Percentiles rank a stretch among this genome's conserved stretches.
Evolutionary conservation across 139 green algal genomes (phyloP).

Genomic region (Nannochloris sp.): DNA sequence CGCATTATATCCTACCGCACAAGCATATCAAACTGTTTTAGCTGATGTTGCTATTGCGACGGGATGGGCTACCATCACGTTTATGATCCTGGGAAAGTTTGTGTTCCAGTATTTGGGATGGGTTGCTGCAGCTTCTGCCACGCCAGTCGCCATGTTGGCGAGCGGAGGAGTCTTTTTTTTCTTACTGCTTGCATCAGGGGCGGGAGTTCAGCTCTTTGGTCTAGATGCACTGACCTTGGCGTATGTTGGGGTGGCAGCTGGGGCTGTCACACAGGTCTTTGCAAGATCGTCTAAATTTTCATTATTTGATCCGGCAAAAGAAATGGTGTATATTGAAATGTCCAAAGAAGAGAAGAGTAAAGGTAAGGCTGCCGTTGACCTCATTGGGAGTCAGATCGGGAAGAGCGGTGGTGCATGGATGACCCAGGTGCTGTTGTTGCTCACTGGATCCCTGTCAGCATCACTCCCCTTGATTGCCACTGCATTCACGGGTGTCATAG

Average conservation of each 20-base stretch:
- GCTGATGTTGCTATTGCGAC: slow-evolving; percentile 71
- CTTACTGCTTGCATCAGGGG: slow-evolving; percentile 30
- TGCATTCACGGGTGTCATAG: slow-evolving; percentile 41
- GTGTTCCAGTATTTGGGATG: slow-evolving; percentile 70
- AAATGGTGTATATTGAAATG: slow-evolving; percentile 85
- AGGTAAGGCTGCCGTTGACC: slow-evolving; percentile 80
- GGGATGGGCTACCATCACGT: slow-evolving; percentile 57
- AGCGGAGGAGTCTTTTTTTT: slow-evolving; percentile 56
- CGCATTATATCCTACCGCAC: slow-evolving; percentile 55
- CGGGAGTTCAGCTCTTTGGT: slow-evolving; percentile 11
- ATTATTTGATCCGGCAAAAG: slow-evolving; percentile 75
- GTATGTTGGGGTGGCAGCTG: slow-evolving; percentile 42
- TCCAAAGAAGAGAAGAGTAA: slow-evolving; percentile 62
- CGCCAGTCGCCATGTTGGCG: slow-evolving; percentile 54
- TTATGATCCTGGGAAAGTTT: slow-evolving; percentile 69
- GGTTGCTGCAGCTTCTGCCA: slow-evolving; percentile 47
- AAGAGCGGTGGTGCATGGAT: slow-evolving; percentile 57
- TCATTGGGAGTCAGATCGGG: slow-evolving; percentile 69
- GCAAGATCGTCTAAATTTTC: slow-evolving; percentile 63
- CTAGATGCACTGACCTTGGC: slow-evolving; percentile 32
- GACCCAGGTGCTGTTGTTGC: slow-evolving; percentile 53
- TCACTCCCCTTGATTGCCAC: slow-evolving; percentile 42
- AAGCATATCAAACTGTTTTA: slow-evolving; percentile 59
- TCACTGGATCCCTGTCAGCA: slow-evolving; percentile 37
- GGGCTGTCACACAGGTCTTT: slow-evolving; percentile 66